These are phyloP conservation scores for Penicillium sp. DNA, from an alignment of 2,329 filamentous ascomycete species.

Conservation along the genomic window DNA sequence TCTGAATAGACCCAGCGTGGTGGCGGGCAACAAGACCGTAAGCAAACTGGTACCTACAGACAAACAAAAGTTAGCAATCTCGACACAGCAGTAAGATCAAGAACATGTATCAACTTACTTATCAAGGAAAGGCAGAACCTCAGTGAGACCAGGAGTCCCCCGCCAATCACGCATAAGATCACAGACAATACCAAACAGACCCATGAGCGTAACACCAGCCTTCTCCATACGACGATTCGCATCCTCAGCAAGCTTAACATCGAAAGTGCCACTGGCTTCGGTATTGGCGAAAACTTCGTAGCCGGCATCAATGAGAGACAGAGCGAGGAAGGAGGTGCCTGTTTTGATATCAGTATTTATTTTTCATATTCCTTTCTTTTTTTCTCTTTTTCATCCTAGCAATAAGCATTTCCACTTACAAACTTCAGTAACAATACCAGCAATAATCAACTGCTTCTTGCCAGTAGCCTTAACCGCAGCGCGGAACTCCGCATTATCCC, in stretches of 20 bases:
- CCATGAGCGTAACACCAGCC: constrained; percentile 58
- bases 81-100: neutral
- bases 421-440: constrained; percentile 71
- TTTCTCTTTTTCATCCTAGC: neutral
- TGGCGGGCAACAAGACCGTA: constrained; percentile 64
- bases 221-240: constrained; percentile 66
- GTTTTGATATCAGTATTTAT: constrained; percentile 7
- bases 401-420: constrained; percentile 45
- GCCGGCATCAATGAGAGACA: constrained; percentile 68
- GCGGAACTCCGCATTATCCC: constrained; percentile 71
- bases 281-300: constrained; percentile 58
- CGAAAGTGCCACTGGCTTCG: constrained; percentile 38
- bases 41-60: constrained; percentile 48
- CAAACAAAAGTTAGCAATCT: neutral
- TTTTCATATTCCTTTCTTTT: neutral
- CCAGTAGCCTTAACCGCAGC: constrained; percentile 64
- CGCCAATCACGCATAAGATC: constrained; percentile 74
- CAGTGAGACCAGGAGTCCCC: constrained; percentile 54
- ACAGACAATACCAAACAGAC: constrained; percentile 62
- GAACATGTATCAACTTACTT: constrained; percentile 27
- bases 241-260: constrained; percentile 46
- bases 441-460: constrained; percentile 69
- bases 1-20: constrained; percentile 60
- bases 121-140: constrained; percentile 64
- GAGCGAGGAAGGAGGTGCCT: constrained; percentile 68